Evolutionary conservation across 2,329 filamentous ascomycete genomes (phyloP).

Genomic region (Talaromyces sp.): DNA sequence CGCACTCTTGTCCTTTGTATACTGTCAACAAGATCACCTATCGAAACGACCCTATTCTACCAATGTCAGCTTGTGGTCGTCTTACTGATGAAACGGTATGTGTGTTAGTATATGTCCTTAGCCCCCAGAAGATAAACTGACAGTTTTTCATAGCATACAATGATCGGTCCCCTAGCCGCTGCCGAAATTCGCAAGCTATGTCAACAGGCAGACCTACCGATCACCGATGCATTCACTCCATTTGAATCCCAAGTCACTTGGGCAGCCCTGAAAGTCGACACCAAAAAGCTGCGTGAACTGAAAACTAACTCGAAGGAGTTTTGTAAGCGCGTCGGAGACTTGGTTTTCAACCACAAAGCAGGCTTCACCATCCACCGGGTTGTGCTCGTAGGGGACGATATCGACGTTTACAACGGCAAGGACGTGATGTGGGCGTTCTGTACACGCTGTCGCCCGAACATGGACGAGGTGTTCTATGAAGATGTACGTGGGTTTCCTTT

Average conservation of each 20-base stretch:
- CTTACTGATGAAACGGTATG: conserved; percentile 41
- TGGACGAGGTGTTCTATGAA: conserved; percentile 43
- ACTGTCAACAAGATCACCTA: conserved; percentile 46
- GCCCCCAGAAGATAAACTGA: background rate
- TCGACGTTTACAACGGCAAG: conserved; percentile 42
- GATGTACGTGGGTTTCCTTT: conserved; percentile 41
- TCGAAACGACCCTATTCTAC: conserved; percentile 44
- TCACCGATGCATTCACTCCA: conserved; percentile 41
- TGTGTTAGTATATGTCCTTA: conserved; percentile 11
- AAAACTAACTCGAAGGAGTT: conserved; percentile 43
- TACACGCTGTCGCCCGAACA: conserved; percentile 42
- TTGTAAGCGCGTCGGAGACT: conserved; percentile 36
- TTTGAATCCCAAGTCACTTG: conserved; percentile 47
- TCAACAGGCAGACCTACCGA: conserved; percentile 35
- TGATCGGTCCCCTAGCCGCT: conserved; percentile 40
- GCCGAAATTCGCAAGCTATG: conserved; percentile 38
- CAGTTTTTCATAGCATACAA: conserved; percentile 22
- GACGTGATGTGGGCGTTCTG: conserved; percentile 48
- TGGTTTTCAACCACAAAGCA: conserved; percentile 39
- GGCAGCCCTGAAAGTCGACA: conserved; percentile 53
- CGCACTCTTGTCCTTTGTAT: conserved; percentile 34
- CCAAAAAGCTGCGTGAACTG: conserved; percentile 50
- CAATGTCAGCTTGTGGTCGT: conserved; percentile 39
- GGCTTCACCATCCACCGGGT: conserved; percentile 35
- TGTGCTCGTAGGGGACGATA: conserved; percentile 41